phyloP scores from a whole-genome alignment of 345 rosid species.

The Mallotus nudiflorus region DNA sequence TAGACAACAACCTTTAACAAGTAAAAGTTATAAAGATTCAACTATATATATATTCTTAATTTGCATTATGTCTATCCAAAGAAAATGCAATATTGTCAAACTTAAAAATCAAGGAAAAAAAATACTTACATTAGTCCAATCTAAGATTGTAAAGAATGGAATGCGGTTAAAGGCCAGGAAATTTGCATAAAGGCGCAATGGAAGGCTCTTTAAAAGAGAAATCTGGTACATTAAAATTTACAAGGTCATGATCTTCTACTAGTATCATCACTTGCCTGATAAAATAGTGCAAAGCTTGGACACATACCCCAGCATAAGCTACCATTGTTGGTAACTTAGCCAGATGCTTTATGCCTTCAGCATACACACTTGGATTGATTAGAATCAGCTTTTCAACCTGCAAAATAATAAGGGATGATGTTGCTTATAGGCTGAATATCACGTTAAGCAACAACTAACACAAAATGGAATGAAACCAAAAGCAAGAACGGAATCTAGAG shows the following conservation, averaged over 20 bases:
- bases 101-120: background rate
- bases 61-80: background rate
- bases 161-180: constrained; percentile 53
- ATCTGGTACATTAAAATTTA: constrained; percentile 43
- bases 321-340: constrained; percentile 56
- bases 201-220: constrained; percentile 59
- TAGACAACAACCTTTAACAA: background rate
- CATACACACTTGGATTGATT: constrained; percentile 76
- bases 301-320: constrained; percentile 85
- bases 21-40: background rate
- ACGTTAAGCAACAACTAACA: background rate
- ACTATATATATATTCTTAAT: background rate
- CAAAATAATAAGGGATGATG: background rate
- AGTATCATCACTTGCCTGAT: background rate
- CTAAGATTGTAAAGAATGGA: constrained; percentile 52
- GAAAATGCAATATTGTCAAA: background rate
- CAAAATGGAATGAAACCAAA: background rate
- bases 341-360: constrained; percentile 71
- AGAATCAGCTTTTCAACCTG: constrained; percentile 78
- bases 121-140: constrained; percentile 72
- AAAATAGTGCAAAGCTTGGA: background rate
- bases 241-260: background rate
- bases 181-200: constrained; percentile 70
- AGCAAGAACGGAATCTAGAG: background rate
- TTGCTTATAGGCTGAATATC: background rate